Percentiles rank a stretch among this genome's conserved stretches.
phyloP scores from a whole-genome alignment of 768 basidiomycete species.

The Mycena capillaripes region DNA sequence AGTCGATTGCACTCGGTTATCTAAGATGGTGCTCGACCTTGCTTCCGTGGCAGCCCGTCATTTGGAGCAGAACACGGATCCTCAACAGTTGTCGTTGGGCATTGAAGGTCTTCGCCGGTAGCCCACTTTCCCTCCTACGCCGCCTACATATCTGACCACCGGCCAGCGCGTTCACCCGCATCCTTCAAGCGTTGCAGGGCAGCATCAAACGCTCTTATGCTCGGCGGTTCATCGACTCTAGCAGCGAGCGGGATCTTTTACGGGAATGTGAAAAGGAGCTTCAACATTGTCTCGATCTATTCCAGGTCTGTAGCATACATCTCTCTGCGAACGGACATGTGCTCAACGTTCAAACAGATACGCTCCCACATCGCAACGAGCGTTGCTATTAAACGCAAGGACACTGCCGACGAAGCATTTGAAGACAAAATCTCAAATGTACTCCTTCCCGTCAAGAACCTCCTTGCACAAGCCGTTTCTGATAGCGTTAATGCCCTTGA shows the following conservation, averaged over 20 bases:
- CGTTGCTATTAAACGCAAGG: slow-evolving; percentile 25
- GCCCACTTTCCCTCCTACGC: background rate
- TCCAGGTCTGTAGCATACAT: slow-evolving; percentile 23
- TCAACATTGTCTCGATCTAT: slow-evolving; percentile 35
- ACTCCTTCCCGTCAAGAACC: slow-evolving; percentile 26
- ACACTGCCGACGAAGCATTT: slow-evolving; percentile 27
- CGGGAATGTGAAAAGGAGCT: slow-evolving; percentile 35
- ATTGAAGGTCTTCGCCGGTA: slow-evolving; percentile 24
- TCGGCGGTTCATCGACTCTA: slow-evolving; percentile 24
- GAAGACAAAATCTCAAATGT: slow-evolving; percentile 9
- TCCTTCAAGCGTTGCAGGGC: slow-evolving; percentile 27
- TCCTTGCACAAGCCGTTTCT: background rate
- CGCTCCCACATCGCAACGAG: slow-evolving; percentile 29
- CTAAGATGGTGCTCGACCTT: slow-evolving; percentile 32
- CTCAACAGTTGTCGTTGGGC: slow-evolving; percentile 14
- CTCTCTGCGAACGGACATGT: background rate
- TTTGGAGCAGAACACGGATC: slow-evolving; percentile 3
- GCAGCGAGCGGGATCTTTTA: slow-evolving; percentile 24
- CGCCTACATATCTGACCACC: slow-evolving; percentile 5
- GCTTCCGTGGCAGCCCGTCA: slow-evolving; percentile 19
- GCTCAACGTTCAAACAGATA: slow-evolving; percentile 6
- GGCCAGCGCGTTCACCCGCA: slow-evolving; percentile 24
- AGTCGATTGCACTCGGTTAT: slow-evolving; percentile 28
- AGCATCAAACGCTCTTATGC: slow-evolving; percentile 23
- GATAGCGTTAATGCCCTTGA: background rate